Evolutionary conservation across 2,329 filamentous ascomycete genomes (phyloP).

Genomic region (Raffaelea arxii): DNA sequence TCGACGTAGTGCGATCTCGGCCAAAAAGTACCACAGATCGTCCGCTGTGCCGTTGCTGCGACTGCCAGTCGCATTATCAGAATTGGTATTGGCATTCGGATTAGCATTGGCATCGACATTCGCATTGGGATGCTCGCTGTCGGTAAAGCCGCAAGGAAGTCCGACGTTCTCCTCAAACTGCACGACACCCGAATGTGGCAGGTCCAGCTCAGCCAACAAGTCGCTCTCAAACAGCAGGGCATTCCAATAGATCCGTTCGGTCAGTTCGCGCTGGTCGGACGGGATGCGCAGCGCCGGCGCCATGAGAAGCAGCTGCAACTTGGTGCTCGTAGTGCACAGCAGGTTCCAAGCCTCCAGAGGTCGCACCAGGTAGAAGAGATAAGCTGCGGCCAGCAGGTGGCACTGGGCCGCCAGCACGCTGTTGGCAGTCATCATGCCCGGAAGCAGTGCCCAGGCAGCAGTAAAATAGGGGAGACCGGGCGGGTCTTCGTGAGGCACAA

Average conservation of each 20-base stretch:
- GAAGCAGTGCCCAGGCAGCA: slow-evolving; percentile 68
- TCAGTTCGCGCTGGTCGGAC: slow-evolving; percentile 59
- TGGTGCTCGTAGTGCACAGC: slow-evolving; percentile 70
- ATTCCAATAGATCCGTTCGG: slow-evolving; percentile 78
- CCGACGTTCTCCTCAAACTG: slow-evolving; percentile 75
- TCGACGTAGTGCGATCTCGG: slow-evolving; percentile 69
- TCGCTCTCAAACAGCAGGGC: slow-evolving; percentile 72
- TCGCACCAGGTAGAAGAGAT: slow-evolving; percentile 72
- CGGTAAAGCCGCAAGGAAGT: slow-evolving; percentile 67
- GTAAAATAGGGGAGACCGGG: slow-evolving; percentile 73
- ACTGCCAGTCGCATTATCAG: background rate
- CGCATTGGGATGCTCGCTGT: too few species aligned
- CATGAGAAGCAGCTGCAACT: slow-evolving; percentile 69
- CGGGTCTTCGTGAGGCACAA: slow-evolving; percentile 58
- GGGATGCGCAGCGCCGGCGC: slow-evolving; percentile 59
- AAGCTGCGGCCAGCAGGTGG: slow-evolving; percentile 70
- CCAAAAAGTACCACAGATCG: slow-evolving; percentile 78
- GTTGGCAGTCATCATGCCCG: slow-evolving; percentile 70
- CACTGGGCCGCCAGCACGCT: slow-evolving; percentile 71
- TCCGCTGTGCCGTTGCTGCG: slow-evolving; percentile 49
- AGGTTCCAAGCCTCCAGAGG: slow-evolving; percentile 78
- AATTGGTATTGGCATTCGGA: slow-evolving; percentile 47
- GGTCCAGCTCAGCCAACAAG: slow-evolving; percentile 66
- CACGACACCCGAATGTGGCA: slow-evolving; percentile 74
- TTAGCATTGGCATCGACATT: slow-evolving; percentile 47